Evolutionary conservation across 495 filamentous ascomycete genomes (phyloP).

Genomic region (Aspergillus mulundensis): DNA sequence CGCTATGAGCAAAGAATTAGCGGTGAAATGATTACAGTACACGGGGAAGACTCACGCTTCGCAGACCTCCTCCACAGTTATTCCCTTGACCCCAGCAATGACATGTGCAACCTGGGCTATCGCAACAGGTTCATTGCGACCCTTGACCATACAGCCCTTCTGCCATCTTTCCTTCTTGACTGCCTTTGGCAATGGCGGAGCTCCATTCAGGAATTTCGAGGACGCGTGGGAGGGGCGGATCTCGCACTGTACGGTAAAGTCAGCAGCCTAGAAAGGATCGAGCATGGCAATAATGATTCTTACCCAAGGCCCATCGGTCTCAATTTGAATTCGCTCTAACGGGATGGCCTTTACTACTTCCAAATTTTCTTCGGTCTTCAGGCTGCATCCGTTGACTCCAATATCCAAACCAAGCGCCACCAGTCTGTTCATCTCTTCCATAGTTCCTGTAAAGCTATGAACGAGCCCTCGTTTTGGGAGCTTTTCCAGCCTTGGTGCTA

Average conservation of each 20-base stretch:
- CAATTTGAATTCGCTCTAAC: constrained; percentile 73
- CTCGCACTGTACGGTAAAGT: constrained; percentile 39
- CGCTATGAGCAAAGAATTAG: constrained; percentile 32
- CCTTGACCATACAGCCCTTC: constrained; percentile 79
- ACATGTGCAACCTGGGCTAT: constrained; percentile 83
- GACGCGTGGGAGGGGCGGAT: constrained; percentile 53
- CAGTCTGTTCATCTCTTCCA: constrained; percentile 74
- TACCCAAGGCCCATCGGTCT: constrained; percentile 92
- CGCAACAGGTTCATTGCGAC: constrained; percentile 83
- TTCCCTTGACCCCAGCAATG: constrained; percentile 77
- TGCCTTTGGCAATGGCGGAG: constrained; percentile 44
- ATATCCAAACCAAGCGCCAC: constrained; percentile 75
- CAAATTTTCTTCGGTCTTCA: constrained; percentile 88
- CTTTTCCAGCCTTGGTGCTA: constrained; percentile 46
- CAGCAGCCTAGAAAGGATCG: not conserved
- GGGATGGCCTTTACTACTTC: constrained; percentile 73
- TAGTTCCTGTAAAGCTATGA: constrained; percentile 84
- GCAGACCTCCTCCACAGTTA: constrained; percentile 73
- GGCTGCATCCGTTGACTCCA: constrained; percentile 84
- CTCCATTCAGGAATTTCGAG: constrained; percentile 43
- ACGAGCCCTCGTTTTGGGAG: constrained; percentile 74
- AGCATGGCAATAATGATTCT: constrained; percentile 3
- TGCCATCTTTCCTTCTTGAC: constrained; percentile 95
- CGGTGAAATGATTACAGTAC: not conserved
- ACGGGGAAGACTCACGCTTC: constrained; percentile 59